phyloP scores from a whole-genome alignment of 1,284 basidiomycete genomes.

The Pseudozyma sp. region DNA sequence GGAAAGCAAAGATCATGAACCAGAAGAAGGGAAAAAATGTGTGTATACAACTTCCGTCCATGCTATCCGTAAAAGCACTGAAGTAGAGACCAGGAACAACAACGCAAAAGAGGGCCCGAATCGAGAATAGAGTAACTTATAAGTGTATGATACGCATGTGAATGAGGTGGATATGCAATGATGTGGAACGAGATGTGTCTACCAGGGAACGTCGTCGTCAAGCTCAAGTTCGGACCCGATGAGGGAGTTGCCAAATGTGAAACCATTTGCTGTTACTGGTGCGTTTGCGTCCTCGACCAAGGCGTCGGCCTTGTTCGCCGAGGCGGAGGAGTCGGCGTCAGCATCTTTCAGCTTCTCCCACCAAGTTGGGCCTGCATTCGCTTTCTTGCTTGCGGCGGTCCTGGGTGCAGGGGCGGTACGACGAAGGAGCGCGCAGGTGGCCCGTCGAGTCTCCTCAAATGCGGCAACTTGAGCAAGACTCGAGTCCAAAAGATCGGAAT shows the following conservation, averaged over 20 bases:
- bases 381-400: not conserved
- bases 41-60: not conserved
- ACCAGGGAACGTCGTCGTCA: constrained; percentile 40
- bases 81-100: not conserved
- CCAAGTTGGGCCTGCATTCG: constrained; percentile 26
- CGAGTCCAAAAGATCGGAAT: constrained; percentile 24
- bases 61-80: not conserved
- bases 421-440: constrained; percentile 16
- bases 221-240: constrained; percentile 19
- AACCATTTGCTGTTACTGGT: not conserved
- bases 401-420: constrained; percentile 9
- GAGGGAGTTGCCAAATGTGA: constrained; percentile 22
- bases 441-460: constrained; percentile 18
- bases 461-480: constrained; percentile 35
- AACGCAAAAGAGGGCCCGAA: not conserved
- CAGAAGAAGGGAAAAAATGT: not conserved
- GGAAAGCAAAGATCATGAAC: no score
- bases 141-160: not conserved
- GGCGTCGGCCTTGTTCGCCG: not conserved
- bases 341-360: constrained; percentile 38
- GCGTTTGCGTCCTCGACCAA: not conserved
- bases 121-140: not conserved
- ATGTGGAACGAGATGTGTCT: not conserved
- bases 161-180: not conserved
- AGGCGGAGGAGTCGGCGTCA: not conserved